Percentiles rank a stretch among this genome's conserved stretches.
Conservation (phyloP, 805 yeast genomes). For the Saitoella complicata region DNA sequence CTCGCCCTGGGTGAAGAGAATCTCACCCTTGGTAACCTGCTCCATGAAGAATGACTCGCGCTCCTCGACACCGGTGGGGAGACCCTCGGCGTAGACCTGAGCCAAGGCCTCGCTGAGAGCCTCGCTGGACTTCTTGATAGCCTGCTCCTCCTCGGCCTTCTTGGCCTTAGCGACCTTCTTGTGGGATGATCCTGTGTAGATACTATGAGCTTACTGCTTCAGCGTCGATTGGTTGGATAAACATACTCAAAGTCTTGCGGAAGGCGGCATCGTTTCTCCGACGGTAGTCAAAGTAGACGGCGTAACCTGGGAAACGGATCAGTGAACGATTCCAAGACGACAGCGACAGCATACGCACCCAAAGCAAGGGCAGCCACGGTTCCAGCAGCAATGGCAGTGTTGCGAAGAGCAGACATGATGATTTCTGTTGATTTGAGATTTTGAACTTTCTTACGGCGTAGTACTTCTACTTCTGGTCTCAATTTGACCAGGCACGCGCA, state of each 20-base stretch:
- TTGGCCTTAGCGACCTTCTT: slow-evolving; percentile 30
- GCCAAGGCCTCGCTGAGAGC: slow-evolving; percentile 49
- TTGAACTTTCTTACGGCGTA: too few species aligned
- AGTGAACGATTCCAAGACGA: too few species aligned
- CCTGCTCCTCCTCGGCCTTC: slow-evolving; percentile 39
- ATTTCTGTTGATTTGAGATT: too few species aligned
- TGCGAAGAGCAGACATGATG: too few species aligned
- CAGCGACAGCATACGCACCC: too few species aligned
- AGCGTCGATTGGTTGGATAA: not conserved
- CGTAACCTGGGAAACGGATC: slow-evolving; percentile 28
- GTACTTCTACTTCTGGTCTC: too few species aligned
- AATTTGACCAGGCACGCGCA: too few species aligned
- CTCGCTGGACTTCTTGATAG: slow-evolving; percentile 40
- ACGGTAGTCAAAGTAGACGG: slow-evolving; percentile 77
- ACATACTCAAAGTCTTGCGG: slow-evolving; percentile 32
- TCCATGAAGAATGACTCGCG: not conserved
- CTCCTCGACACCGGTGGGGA: slow-evolving; percentile 1
- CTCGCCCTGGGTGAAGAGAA: not conserved
- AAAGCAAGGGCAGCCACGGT: too few species aligned
- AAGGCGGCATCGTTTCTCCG: slow-evolving; percentile 73
- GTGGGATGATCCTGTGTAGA: slow-evolving; percentile 1
- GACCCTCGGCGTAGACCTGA: slow-evolving; percentile 18
- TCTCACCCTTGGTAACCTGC: not conserved
- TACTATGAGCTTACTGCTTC: not conserved
- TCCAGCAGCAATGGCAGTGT: too few species aligned